These are phyloP conservation scores for Turritis glabra DNA, from an alignment of 345 rosid species.

Conservation along the genomic window DNA sequence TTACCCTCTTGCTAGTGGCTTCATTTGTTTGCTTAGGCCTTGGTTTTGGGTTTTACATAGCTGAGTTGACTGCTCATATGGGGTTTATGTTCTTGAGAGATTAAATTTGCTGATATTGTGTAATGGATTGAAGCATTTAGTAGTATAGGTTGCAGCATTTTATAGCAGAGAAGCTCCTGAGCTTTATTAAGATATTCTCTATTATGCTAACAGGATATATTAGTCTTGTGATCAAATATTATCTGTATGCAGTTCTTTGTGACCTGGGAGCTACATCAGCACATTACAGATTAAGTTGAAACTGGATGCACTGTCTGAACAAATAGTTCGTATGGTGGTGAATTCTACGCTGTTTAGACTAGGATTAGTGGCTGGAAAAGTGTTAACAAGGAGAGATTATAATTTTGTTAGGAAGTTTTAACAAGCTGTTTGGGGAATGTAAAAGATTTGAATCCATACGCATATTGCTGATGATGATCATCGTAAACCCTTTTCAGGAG, in stretches of 20 bases:
- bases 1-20: not conserved
- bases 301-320: not conserved
- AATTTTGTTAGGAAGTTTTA: not conserved
- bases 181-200: not conserved
- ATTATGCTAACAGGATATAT: not conserved
- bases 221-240: not conserved
- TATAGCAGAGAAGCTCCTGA: not conserved
- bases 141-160: not conserved
- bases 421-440: conserved; percentile 6
- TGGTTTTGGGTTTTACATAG: not conserved
- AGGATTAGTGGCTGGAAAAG: not conserved
- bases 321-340: not conserved
- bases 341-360: not conserved
- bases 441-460: not conserved
- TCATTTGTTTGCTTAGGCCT: conserved; percentile 8
- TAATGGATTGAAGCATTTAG: not conserved
- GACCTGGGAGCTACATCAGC: not conserved
- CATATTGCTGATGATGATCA: not conserved
- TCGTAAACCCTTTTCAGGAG: conserved; percentile 52
- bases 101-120: not conserved
- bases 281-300: not conserved
- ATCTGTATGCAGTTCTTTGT: not conserved
- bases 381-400: not conserved
- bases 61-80: not conserved
- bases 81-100: conserved; percentile 4